These are phyloP conservation scores for Azolla pinnata DNA, from an alignment of 75 land plant genomes.

Conservation along the genomic window DNA sequence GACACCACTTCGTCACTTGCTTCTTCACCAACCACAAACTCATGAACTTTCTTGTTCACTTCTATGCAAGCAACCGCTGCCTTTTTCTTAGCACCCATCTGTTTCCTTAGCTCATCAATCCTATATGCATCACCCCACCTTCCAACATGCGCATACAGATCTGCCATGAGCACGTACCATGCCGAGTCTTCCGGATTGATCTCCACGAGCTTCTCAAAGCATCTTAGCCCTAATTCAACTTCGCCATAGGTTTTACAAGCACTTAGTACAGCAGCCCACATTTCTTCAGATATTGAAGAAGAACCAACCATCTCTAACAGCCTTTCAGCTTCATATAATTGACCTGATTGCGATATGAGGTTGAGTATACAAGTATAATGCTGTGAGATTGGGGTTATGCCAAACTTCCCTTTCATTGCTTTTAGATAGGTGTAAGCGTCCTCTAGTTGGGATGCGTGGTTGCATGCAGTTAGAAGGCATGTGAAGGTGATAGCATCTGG, in stretches of 20 bases:
- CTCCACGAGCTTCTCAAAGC: constrained; percentile 5
- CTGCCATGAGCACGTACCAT: constrained; percentile 11
- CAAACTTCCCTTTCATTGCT: constrained; percentile 7
- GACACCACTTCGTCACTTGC: not conserved
- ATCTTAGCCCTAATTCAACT: constrained; percentile 3
- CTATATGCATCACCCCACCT: constrained; percentile 6
- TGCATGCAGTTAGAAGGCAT: constrained; percentile 8
- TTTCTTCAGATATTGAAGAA: not conserved
- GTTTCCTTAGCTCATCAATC: constrained; percentile 8
- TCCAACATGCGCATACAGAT: constrained; percentile 14
- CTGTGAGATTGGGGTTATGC: constrained; percentile 4
- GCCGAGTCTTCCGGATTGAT: constrained; percentile 10
- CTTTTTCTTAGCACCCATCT: constrained; percentile 18
- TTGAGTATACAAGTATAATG: constrained; percentile 13
- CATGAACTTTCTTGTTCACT: constrained; percentile 3
- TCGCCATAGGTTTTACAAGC: constrained; percentile 9
- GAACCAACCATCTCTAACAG: constrained; percentile 1
- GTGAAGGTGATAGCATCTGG: constrained; percentile 7
- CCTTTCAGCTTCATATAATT: constrained; percentile 12
- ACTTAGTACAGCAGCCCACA: constrained; percentile 8
- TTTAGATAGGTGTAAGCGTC: constrained; percentile 9
- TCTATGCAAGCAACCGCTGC: constrained; percentile 38
- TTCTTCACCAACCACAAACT: constrained; percentile 8
- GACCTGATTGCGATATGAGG: constrained; percentile 11
- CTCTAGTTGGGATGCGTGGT: not conserved